Percentiles rank a stretch among this genome's conserved stretches.
These are phyloP conservation scores for Isabelozyma gotoi DNA, from an alignment of 805 yeast species.

Conservation along the genomic window DNA sequence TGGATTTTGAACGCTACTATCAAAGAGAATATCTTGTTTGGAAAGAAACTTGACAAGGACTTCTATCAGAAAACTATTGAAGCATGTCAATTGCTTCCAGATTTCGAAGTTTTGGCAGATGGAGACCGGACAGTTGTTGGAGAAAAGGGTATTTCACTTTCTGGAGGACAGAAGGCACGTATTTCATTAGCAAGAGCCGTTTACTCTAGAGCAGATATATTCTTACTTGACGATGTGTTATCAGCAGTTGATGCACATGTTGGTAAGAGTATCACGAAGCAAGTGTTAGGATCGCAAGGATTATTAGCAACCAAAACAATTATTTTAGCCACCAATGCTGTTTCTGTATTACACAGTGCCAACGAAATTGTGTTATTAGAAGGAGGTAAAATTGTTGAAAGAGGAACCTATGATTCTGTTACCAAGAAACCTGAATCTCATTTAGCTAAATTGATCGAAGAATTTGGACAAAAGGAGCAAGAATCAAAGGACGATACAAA, in stretches of 20 bases:
- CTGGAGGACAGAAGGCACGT: conserved; percentile 45
- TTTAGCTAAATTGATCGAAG: conserved; percentile 30
- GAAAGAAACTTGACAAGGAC: conserved; percentile 25
- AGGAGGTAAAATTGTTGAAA: conserved; percentile 28
- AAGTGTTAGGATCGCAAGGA: conserved; percentile 31
- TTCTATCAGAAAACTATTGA: conserved; percentile 31
- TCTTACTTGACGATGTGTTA: conserved; percentile 39
- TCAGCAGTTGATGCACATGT: conserved; percentile 46
- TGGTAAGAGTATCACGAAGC: conserved; percentile 30
- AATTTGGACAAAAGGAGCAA: conserved; percentile 23
- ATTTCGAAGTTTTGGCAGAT: conserved; percentile 35
- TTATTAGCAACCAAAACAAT: conserved; percentile 33
- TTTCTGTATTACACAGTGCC: conserved; percentile 34
- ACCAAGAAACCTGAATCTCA: conserved; percentile 33
- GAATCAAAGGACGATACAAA: conserved; percentile 10
- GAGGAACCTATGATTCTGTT: conserved; percentile 51
- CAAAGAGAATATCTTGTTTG: conserved; percentile 37
- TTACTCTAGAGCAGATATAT: conserved; percentile 39
- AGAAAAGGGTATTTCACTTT: conserved; percentile 41
- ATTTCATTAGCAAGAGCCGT: conserved; percentile 42
- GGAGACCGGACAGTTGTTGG: conserved; percentile 43
- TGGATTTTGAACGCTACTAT: conserved; percentile 43
- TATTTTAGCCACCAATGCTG: conserved; percentile 40
- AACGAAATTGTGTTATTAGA: conserved; percentile 30
- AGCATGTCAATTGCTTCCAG: conserved; percentile 37